Percentiles rank a stretch among this genome's conserved stretches.
Conservation (phyloP, 2,329 filamentous ascomycete species). For the Apiospora aurea region DNA sequence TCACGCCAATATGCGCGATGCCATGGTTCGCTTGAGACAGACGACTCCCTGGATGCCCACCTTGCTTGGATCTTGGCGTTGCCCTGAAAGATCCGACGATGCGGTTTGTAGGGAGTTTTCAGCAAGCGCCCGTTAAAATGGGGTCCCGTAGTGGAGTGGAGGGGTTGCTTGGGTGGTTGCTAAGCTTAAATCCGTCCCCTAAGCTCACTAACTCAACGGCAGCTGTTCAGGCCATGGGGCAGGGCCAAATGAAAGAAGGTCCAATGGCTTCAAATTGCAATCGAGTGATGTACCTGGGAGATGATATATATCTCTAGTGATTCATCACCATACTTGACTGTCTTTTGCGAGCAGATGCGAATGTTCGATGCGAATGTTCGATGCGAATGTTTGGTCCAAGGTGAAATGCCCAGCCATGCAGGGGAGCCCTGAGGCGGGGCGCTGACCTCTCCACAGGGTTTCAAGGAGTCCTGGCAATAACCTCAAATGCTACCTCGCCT, state of each 20-base stretch:
- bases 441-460: conserved; percentile 23
- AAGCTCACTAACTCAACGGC: background rate
- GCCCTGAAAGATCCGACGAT: conserved; percentile 23
- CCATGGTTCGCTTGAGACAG: conserved; percentile 14
- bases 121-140: conserved; percentile 8
- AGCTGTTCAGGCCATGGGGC: background rate
- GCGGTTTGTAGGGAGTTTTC: background rate
- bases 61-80: conserved; percentile 9
- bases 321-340: rapidly evolving
- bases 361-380: background rate
- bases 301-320: background rate
- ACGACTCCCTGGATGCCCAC: background rate
- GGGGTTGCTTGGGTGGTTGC: background rate
- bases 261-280: background rate
- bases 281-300: background rate
- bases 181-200: background rate
- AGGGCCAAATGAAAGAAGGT: background rate
- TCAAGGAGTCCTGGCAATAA: conserved; percentile 24
- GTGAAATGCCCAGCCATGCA: conserved; percentile 17
- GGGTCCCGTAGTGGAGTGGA: background rate
- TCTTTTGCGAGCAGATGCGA: background rate
- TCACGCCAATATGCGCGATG: conserved; percentile 9
- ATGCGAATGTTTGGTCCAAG: background rate
- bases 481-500: conserved; percentile 14
- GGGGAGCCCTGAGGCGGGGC: background rate